phyloP scores from a whole-genome alignment of 2,329 filamentous ascomycete genomes.

The Fusarium aywerte region DNA sequence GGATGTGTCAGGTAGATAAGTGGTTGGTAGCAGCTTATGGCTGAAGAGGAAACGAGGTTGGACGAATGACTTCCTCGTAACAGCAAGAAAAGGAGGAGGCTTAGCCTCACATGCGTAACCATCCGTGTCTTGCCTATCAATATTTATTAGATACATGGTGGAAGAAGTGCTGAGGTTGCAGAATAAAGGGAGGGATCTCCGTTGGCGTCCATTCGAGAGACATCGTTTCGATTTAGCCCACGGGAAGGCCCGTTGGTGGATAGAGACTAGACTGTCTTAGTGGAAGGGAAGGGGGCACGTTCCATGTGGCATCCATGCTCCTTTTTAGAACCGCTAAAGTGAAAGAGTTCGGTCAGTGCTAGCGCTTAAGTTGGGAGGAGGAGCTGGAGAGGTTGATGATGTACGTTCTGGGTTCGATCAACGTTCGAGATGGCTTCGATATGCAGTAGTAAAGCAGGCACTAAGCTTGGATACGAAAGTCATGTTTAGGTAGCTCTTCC shows the following conservation, averaged over 20 bases:
- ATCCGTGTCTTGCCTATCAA: constrained; percentile 12
- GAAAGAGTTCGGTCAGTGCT: not conserved
- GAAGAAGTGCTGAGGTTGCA: constrained; percentile 8
- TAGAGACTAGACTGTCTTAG: constrained; percentile 14
- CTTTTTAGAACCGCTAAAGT: constrained; percentile 18
- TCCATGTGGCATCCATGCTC: constrained; percentile 36
- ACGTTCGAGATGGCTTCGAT: constrained; percentile 5
- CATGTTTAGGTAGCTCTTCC: not conserved
- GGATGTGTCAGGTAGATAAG: constrained; percentile 1
- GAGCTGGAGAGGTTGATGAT: not conserved
- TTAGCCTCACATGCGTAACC: constrained; percentile 15
- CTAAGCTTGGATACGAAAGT: constrained; percentile 14
- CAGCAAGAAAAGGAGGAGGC: constrained; percentile 12
- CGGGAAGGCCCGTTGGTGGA: constrained; percentile 30
- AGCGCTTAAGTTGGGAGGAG: not conserved
- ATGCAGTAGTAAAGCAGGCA: not conserved
- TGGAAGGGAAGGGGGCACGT: not conserved
- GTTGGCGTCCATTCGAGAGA: not conserved
- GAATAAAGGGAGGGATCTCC: not conserved
- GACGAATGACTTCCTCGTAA: not conserved
- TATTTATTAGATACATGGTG: not conserved
- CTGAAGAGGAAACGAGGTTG: constrained; percentile 12
- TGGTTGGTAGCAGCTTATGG: constrained; percentile 20
- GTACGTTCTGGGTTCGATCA: constrained; percentile 3
- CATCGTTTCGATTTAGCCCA: constrained; percentile 6